phyloP scores from a whole-genome alignment of 225 moss, liverwort and hornwort species.

The Thuidium tamariscinum region DNA sequence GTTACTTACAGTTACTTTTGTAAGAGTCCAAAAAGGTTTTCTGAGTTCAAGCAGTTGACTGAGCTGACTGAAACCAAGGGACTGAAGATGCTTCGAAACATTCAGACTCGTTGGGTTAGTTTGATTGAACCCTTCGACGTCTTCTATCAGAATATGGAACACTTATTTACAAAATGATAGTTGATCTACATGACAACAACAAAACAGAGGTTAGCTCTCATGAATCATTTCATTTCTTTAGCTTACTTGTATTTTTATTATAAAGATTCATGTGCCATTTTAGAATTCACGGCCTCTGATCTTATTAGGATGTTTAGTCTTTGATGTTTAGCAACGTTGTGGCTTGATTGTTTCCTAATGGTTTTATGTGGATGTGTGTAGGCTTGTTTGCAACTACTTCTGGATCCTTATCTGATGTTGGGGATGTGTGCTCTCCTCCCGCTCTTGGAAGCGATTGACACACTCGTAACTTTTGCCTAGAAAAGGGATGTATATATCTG shows the following conservation, averaged over 20 bases:
- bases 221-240: too few relatives aligned
- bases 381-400: background rate
- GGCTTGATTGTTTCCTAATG: too few relatives aligned
- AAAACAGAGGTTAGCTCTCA: too few relatives aligned
- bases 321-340: too few relatives aligned
- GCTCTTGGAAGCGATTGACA: background rate
- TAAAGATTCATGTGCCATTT: too few relatives aligned
- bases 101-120: background rate
- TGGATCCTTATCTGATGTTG: background rate
- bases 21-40: background rate
- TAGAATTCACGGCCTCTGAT: too few relatives aligned
- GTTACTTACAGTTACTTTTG: accelerated
- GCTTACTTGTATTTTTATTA: too few relatives aligned
- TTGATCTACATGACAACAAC: too few relatives aligned
- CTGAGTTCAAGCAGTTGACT: background rate
- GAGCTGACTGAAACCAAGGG: background rate
- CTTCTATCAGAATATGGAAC: background rate
- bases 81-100: background rate
- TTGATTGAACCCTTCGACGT: background rate
- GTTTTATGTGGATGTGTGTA: too few relatives aligned
- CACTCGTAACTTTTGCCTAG: background rate
- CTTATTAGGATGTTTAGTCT: too few relatives aligned
- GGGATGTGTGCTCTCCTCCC: background rate
- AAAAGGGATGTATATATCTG: background rate
- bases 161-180: background rate